phyloP scores from a whole-genome alignment of 768 basidiomycete species.

The Solioccasus polychromus region DNA sequence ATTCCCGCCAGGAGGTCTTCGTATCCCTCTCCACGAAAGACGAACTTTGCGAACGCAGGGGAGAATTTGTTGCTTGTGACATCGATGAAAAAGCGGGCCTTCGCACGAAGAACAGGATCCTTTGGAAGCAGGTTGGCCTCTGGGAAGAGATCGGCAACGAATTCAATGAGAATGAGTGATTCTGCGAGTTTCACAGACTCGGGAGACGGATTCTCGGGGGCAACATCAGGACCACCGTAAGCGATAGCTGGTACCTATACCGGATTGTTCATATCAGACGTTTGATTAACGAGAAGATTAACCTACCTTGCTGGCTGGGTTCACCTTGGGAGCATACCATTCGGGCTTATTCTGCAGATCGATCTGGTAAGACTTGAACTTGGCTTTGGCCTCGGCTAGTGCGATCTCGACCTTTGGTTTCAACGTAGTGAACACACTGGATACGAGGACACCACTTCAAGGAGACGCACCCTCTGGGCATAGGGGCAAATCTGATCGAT shows the following conservation, averaged over 20 bases:
- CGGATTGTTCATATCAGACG: too few species aligned
- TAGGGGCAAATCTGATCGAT: conserved; percentile 50
- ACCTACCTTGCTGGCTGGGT: conserved; percentile 63
- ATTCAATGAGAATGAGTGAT: conserved; percentile 63
- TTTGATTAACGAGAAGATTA: neutral
- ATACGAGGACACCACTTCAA: neutral
- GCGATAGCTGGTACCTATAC: conserved; percentile 38
- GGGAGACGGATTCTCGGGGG: conserved; percentile 55
- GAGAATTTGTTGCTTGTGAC: conserved; percentile 45
- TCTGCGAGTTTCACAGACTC: conserved; percentile 62
- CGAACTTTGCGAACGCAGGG: conserved; percentile 36
- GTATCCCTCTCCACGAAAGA: conserved; percentile 39
- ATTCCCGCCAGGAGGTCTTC: conserved; percentile 42
- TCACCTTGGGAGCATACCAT: conserved; percentile 65
- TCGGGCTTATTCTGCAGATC: conserved; percentile 64
- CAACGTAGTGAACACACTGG: neutral
- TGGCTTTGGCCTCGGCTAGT: conserved; percentile 50
- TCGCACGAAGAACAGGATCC: conserved; percentile 55
- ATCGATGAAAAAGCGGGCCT: conserved; percentile 63
- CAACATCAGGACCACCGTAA: conserved; percentile 57
- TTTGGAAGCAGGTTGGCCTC: conserved; percentile 47
- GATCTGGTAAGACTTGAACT: conserved; percentile 52
- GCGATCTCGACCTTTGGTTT: conserved; percentile 53
- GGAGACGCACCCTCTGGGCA: conserved; percentile 48
- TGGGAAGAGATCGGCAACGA: conserved; percentile 59